phyloP scores from a whole-genome alignment of 495 filamentous ascomycete genomes.

The Penicillium angulare region DNA sequence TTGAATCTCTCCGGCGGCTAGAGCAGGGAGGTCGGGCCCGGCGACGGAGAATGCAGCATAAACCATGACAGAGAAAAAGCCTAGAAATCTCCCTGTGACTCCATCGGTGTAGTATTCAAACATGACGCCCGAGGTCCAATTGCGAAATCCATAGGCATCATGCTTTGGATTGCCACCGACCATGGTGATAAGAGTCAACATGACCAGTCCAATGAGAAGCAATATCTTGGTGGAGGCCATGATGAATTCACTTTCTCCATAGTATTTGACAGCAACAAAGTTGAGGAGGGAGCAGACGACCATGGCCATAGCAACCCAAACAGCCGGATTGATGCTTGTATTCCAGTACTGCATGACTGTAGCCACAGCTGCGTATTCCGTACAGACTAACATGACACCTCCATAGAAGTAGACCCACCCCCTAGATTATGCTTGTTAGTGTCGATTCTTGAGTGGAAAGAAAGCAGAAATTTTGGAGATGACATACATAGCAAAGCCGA shows the following conservation, averaged over 20 bases:
- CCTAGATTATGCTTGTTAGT: slow-evolving; percentile 16
- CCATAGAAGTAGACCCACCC: slow-evolving; percentile 40
- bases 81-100: slow-evolving; percentile 37
- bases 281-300: slow-evolving; percentile 63
- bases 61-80: slow-evolving; percentile 42
- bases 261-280: slow-evolving; percentile 65
- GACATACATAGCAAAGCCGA: slow-evolving; percentile 64
- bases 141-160: slow-evolving; percentile 65
- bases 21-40: slow-evolving; percentile 70
- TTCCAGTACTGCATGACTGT: slow-evolving; percentile 74
- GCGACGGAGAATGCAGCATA: slow-evolving; percentile 50
- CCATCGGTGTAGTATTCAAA: slow-evolving; percentile 34
- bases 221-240: slow-evolving; percentile 74
- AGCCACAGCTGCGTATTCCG: slow-evolving; percentile 67
- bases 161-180: slow-evolving; percentile 59
- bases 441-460: background rate
- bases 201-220: slow-evolving; percentile 66
- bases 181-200: slow-evolving; percentile 68
- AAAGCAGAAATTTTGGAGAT: background rate
- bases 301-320: slow-evolving; percentile 72
- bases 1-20: slow-evolving; percentile 77
- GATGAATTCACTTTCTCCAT: slow-evolving; percentile 73
- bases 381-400: slow-evolving; percentile 50
- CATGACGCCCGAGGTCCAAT: slow-evolving; percentile 54
- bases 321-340: slow-evolving; percentile 44